Base-by-base conservation (phyloP, 2,329 filamentous ascomycete species). In the Sphaerulina musiva region DNA sequence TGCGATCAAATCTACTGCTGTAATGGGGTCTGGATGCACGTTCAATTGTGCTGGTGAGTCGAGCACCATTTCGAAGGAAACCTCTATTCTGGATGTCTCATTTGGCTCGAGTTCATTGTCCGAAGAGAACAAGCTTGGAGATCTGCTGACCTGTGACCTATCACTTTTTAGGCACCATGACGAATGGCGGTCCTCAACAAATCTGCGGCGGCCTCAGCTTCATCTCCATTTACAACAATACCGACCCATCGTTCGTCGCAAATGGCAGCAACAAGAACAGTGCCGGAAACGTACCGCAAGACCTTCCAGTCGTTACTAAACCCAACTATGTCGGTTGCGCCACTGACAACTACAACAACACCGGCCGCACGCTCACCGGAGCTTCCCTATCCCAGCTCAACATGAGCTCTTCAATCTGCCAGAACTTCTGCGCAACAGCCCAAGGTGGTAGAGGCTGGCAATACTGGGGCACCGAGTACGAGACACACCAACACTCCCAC, bases 161-260 rank as follows among this genome's bases (percentile, higher is more conserved):
- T 29, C 4, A 29, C 4, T 29, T 29, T 6, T 4, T 29, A 34
- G 64, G 63, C 17, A 67, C 64, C 12, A 60, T 67, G 52, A 56
- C 59, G 3, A 56, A 50, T n/a, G 58, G 61, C 14, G 64, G 63
- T 17, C 57, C 38, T 46, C 23, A 43, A 14, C 57, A 67, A 40
- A 53, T 67, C 20, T 70, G 69, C 41, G 68, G 68, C 17, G 68
- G 68, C 3, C 56, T 63, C 9, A 55, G 54, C 8, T 64, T 62
- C 49, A 67, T 68, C 46, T 63, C 60, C 44, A 54, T 68, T 39
- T 70, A 66, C 62, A 68, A 68, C 57, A 68, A 68, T 48, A 69
- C 67, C 1, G 61, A 66, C 43, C 59, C 62, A 3, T 36, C 39
- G 26, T 67, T 68, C 59, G 50, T 55, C 10, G 51, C 56, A 4